These are phyloP conservation scores for Citrus unshiu DNA, from an alignment of 345 rosid genomes.

Conservation along the genomic window DNA sequence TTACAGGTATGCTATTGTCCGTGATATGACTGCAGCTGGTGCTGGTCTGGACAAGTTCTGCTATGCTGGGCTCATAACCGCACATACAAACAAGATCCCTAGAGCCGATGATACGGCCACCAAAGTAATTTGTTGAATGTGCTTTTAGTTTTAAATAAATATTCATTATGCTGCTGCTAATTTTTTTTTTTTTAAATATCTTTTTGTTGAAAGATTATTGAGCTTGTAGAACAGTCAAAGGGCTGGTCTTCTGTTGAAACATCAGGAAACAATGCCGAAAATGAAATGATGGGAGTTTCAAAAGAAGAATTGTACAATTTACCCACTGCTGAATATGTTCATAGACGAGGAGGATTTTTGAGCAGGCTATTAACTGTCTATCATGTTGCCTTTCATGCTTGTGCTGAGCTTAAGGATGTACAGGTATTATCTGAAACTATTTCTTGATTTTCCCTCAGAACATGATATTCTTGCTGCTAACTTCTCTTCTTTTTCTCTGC, in stretches of 20 bases:
- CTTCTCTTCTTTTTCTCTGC: background rate
- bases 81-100: constrained; percentile 72
- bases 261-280: constrained; percentile 55
- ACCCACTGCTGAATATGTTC: constrained; percentile 70
- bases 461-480: background rate
- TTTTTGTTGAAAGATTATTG: constrained; percentile 57
- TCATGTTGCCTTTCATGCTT: constrained; percentile 83
- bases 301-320: constrained; percentile 89
- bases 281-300: constrained; percentile 64
- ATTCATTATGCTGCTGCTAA: background rate
- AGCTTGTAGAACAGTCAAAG: constrained; percentile 80
- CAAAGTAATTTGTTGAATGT: constrained; percentile 42
- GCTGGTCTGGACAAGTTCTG: constrained; percentile 91
- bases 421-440: constrained; percentile 45
- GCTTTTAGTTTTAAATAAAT: background rate
- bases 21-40: constrained; percentile 98
- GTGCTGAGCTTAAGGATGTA: constrained; percentile 74
- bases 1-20: constrained; percentile 76
- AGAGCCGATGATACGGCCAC: constrained; percentile 55
- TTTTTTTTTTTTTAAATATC: constrained; percentile 19
- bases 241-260: constrained; percentile 84
- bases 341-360: constrained; percentile 63
- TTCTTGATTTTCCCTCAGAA: constrained; percentile 6
- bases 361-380: constrained; percentile 58
- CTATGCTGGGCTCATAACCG: constrained; percentile 91